A percentile compares a stretch with the other conserved stretches of the same genome.
These are phyloP conservation scores for Cynara cardunculus DNA, from an alignment of 129 eudicot species.

Conservation along the genomic window DNA sequence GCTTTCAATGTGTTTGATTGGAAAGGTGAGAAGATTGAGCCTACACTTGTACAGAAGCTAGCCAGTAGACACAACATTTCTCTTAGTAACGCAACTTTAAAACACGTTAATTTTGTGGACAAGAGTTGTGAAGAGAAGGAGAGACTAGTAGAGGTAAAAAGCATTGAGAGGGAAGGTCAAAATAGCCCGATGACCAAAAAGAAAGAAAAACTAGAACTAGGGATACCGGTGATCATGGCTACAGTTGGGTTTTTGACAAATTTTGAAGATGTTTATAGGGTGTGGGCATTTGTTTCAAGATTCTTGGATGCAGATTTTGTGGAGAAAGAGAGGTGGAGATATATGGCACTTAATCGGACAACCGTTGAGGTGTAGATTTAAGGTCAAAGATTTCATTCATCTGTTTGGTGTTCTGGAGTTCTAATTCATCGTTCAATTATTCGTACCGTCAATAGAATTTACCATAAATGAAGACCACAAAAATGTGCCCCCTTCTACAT, in stretches of 20 bases:
- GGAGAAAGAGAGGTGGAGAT: constrained; percentile 94
- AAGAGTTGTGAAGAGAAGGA: constrained; percentile 41
- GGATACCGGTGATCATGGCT: constrained; percentile 55
- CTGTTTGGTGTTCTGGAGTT: constrained; percentile 7
- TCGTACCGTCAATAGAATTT: constrained; percentile 4
- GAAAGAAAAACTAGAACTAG: constrained; percentile 30
- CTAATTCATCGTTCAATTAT: not conserved
- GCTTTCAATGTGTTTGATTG: constrained; percentile 80
- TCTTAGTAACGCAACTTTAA: constrained; percentile 42
- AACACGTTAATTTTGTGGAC: constrained; percentile 41
- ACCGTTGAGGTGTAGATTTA: constrained; percentile 60
- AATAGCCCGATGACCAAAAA: constrained; percentile 21
- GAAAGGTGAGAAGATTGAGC: constrained; percentile 77
- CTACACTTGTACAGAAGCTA: constrained; percentile 66
- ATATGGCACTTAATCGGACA: constrained; percentile 76
- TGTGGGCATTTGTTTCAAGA: constrained; percentile 72
- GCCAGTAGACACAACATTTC: constrained; percentile 66
- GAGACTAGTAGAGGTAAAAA: constrained; percentile 31
- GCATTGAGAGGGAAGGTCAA: constrained; percentile 3
- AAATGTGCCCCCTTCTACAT: not conserved
- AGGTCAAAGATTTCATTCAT: constrained; percentile 17
- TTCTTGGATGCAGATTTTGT: constrained; percentile 94
- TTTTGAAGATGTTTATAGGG: constrained; percentile 66
- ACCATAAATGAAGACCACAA: not conserved
- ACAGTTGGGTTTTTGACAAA: constrained; percentile 64